Evolutionary conservation across 495 filamentous ascomycete genomes (phyloP).

Genomic region (Lophiostoma macrostomum): DNA sequence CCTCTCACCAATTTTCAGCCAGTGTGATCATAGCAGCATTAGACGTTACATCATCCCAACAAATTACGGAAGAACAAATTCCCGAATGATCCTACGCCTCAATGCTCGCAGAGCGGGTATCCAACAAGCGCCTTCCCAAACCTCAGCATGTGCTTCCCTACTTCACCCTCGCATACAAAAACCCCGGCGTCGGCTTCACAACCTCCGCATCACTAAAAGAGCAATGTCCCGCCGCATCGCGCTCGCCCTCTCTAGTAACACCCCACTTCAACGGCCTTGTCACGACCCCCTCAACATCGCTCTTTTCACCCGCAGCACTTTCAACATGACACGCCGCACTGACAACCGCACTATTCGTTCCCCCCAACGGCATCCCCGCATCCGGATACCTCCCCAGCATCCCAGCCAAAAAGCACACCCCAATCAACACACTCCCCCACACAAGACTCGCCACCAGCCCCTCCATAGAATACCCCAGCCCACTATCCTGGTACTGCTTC

Average conservation of each 20-base stretch:
- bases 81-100: no score
- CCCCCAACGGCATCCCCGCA: constrained; percentile 5
- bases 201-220: constrained; percentile 12
- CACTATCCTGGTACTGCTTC: background rate
- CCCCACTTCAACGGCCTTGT: constrained; percentile 13
- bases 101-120: no score
- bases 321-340: constrained; percentile 16
- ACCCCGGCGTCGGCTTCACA: background rate
- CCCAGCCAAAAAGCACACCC: background rate
- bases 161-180: constrained; percentile 20
- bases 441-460: constrained; percentile 4
- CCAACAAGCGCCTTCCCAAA: no score
- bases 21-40: no score
- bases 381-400: constrained; percentile 4
- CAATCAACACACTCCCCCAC: constrained; percentile 4
- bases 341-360: constrained; percentile 21
- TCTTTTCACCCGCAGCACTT: background rate
- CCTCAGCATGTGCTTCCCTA: no score
- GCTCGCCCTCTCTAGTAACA: constrained; percentile 1
- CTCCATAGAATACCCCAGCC: constrained; percentile 5
- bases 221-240: constrained; percentile 14
- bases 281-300: background rate
- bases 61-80: no score
- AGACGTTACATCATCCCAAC: no score
- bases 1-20: no score